phyloP scores from a whole-genome alignment of 208 protist genomes.

The Crithidia fasciculata region DNA sequence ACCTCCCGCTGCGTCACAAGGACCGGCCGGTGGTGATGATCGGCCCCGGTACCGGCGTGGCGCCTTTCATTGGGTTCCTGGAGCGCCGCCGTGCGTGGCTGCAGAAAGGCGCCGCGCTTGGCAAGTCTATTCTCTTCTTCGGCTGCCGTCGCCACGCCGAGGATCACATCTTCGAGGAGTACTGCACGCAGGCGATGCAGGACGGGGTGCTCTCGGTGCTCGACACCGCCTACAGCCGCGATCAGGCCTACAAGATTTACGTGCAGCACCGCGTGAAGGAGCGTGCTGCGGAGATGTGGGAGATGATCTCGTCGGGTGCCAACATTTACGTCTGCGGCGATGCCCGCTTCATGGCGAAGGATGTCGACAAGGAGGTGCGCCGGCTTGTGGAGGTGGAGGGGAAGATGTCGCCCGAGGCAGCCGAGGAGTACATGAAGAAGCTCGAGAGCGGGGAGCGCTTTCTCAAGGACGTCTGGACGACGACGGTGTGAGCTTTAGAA shows the following conservation, averaged over 20 bases:
- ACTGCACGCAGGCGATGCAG: slow-evolving; percentile 64
- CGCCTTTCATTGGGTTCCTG: slow-evolving; percentile 96
- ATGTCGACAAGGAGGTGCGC: slow-evolving; percentile 82
- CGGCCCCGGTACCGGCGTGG: slow-evolving; percentile 95
- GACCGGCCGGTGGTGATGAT: slow-evolving; percentile 93
- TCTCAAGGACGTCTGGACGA: slow-evolving; percentile 89
- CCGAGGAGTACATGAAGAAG: slow-evolving; percentile 57
- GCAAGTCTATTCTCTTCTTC: slow-evolving; percentile 89
- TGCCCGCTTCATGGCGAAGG: slow-evolving; percentile 90
- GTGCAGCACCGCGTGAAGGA: slow-evolving; percentile 90
- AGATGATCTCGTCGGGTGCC: slow-evolving; percentile 67
- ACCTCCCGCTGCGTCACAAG: slow-evolving; percentile 83
- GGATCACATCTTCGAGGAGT: slow-evolving; percentile 88
- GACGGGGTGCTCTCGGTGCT: slow-evolving; percentile 70
- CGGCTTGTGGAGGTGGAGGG: slow-evolving; percentile 56
- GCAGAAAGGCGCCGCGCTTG: slow-evolving; percentile 72
- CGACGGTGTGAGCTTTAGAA: slow-evolving; percentile 35
- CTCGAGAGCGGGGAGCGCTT: slow-evolving; percentile 72
- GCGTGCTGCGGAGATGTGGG: slow-evolving; percentile 68
- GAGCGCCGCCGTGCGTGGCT: slow-evolving; percentile 83
- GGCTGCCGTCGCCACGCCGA: slow-evolving; percentile 79
- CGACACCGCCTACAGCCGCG: slow-evolving; percentile 87
- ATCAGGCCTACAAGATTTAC: slow-evolving; percentile 85
- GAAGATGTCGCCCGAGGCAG: slow-evolving; percentile 47
- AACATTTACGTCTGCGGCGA: slow-evolving; percentile 94